Percentiles rank a stretch among this genome's conserved stretches.
These are phyloP conservation scores for Balamuthia mandrillaris DNA, from an alignment of 208 protist genomes.

Conservation along the genomic window DNA sequence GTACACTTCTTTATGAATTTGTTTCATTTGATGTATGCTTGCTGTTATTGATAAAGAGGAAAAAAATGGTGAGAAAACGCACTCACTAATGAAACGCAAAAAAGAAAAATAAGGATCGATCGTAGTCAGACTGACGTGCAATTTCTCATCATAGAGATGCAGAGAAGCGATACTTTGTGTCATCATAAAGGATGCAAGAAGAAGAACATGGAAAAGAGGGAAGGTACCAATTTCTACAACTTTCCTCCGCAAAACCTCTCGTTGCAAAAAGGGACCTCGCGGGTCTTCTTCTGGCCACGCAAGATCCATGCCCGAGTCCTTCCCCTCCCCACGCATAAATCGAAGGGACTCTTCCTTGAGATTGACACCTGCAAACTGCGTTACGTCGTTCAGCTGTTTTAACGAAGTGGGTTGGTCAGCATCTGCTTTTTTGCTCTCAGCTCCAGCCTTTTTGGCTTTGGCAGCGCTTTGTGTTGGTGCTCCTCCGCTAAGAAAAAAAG, in stretches of 20 bases:
- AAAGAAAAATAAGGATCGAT: no score
- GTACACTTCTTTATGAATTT: neutral
- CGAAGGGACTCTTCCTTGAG: neutral
- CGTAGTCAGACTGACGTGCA: neutral
- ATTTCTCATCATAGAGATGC: neutral
- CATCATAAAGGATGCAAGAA: neutral
- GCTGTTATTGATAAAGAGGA: neutral
- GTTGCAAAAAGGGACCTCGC: neutral
- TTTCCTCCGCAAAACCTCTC: neutral
- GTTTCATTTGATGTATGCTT: neutral
- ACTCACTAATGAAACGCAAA: no score
- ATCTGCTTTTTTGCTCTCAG: neutral
- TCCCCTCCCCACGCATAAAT: no score
- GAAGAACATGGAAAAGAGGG: neutral
- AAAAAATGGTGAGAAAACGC: neutral
- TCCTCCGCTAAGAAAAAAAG: no score
- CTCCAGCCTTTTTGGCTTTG: neutral
- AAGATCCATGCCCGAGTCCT: no score
- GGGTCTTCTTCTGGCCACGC: neutral
- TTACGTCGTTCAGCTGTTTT: neutral
- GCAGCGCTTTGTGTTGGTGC: no score
- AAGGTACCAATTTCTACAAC: neutral
- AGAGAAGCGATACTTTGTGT: neutral
- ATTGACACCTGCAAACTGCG: neutral
- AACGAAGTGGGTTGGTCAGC: neutral